Conservation (phyloP, 306 rosid genomes). For the Luffa aegyptiaca region DNA sequence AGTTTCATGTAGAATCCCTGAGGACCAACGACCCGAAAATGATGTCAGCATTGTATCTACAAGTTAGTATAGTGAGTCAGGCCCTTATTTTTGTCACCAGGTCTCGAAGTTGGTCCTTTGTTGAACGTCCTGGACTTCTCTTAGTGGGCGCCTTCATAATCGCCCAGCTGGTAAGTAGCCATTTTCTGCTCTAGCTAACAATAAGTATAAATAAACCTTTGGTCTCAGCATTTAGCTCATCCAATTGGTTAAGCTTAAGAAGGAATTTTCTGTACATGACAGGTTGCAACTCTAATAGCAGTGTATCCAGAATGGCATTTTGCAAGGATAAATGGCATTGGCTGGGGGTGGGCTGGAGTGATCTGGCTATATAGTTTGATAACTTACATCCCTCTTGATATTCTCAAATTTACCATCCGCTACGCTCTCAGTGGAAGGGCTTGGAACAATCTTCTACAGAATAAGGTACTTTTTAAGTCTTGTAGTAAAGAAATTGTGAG, state of each 20-base stretch:
- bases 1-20: constrained; percentile 39
- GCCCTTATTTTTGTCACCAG: constrained; percentile 93
- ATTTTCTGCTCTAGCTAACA: not conserved
- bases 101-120: constrained; percentile 90
- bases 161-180: constrained; percentile 79
- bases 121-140: constrained; percentile 94
- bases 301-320: constrained; percentile 83
- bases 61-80: constrained; percentile 97
- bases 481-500: no score
- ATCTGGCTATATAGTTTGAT: constrained; percentile 83
- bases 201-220: not conserved
- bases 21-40: constrained; percentile 22
- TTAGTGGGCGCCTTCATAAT: constrained; percentile 64
- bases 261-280: not conserved
- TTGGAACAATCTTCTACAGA: constrained; percentile 93
- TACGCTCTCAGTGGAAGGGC: constrained; percentile 82
- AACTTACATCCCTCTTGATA: constrained; percentile 83
- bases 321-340: constrained; percentile 69
- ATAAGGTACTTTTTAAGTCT: constrained; percentile 44
- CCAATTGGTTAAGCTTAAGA: not conserved
- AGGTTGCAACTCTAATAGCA: constrained; percentile 86
- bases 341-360: constrained; percentile 99
- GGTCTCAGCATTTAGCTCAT: not conserved
- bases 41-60: constrained; percentile 98
- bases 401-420: constrained; percentile 79